Evolutionary conservation across 2,329 filamentous ascomycete genomes (phyloP).

Genomic region (Corinectria fuckeliana): DNA sequence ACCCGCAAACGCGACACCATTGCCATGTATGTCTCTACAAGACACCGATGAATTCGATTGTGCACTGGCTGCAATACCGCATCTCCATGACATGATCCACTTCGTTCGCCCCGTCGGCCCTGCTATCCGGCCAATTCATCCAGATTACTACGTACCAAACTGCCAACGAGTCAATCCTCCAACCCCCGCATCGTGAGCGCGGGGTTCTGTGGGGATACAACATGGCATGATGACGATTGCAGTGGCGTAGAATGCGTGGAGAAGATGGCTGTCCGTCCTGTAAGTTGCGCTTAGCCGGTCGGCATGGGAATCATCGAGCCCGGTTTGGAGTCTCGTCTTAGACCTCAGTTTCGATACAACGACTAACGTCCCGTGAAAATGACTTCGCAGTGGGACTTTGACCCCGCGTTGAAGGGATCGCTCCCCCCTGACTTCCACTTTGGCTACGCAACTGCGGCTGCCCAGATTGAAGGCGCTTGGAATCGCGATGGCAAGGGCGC

Average conservation of each 20-base stretch:
- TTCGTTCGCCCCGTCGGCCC: conserved; percentile 10
- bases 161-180: conserved; percentile 12
- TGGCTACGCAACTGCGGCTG: conserved; percentile 18
- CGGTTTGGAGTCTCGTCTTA: not conserved
- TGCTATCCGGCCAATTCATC: not conserved
- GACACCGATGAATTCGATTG: too few species aligned
- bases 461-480: conserved; percentile 49
- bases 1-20: not conserved
- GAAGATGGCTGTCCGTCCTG: not conserved
- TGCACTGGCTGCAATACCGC: too few species aligned
- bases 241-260: not conserved
- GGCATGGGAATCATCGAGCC: not conserved
- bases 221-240: not conserved
- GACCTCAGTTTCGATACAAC: not conserved
- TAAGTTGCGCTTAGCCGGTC: too few species aligned
- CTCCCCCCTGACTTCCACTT: conserved; percentile 18
- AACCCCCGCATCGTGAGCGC: conserved; percentile 13
- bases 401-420: conserved; percentile 7
- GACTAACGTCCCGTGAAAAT: not conserved
- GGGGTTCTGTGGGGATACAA: conserved; percentile 12
- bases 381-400: conserved; percentile 13
- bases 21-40: too few species aligned
- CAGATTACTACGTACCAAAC: conserved; percentile 4
- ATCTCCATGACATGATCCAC: not conserved
- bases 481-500: conserved; percentile 49